A percentile compares a stretch with the other conserved stretches of the same genome.
phyloP scores from a whole-genome alignment of 1,284 basidiomycete genomes.

The Athelia sp. region DNA sequence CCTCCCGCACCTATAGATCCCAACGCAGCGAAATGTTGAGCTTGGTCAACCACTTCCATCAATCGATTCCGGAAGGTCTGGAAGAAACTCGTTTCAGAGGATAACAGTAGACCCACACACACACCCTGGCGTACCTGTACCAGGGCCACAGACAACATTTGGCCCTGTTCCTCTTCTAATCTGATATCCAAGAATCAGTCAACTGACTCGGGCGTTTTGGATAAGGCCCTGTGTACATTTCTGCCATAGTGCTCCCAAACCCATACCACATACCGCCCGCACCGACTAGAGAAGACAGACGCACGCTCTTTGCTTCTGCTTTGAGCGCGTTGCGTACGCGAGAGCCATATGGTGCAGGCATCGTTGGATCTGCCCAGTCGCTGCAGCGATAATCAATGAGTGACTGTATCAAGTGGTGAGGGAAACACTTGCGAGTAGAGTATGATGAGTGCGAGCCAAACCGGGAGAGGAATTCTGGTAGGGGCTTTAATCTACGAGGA shows the following conservation, averaged over 20 bases:
- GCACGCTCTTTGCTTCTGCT: constrained; percentile 79
- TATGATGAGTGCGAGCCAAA: constrained; percentile 84
- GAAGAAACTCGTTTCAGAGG: constrained; percentile 4
- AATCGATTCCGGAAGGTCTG: constrained; percentile 80
- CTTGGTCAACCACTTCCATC: constrained; percentile 81
- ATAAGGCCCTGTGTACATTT: constrained; percentile 44
- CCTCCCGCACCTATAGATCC: constrained; percentile 50
- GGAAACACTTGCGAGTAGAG: constrained; percentile 70
- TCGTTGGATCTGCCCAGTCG: constrained; percentile 81
- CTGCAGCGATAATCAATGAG: constrained; percentile 30
- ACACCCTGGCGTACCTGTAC: constrained; percentile 44
- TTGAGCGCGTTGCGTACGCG: constrained; percentile 81
- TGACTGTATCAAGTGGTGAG: constrained; percentile 1
- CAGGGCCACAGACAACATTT: constrained; percentile 65
- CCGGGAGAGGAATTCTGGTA: constrained; percentile 74
- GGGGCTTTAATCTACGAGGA: constrained; percentile 59
- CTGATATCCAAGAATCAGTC: constrained; percentile 30
- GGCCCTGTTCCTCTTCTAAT: constrained; percentile 64
- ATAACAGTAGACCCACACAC: constrained; percentile 9
- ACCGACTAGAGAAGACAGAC: constrained; percentile 75
- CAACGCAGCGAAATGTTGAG: constrained; percentile 82
- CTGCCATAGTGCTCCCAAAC: constrained; percentile 79
- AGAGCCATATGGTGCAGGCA: constrained; percentile 70
- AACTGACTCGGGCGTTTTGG: neutral
- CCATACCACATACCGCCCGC: constrained; percentile 88